Conservation (phyloP, 306 rosid species). For the Albizia julibrissin region DNA sequence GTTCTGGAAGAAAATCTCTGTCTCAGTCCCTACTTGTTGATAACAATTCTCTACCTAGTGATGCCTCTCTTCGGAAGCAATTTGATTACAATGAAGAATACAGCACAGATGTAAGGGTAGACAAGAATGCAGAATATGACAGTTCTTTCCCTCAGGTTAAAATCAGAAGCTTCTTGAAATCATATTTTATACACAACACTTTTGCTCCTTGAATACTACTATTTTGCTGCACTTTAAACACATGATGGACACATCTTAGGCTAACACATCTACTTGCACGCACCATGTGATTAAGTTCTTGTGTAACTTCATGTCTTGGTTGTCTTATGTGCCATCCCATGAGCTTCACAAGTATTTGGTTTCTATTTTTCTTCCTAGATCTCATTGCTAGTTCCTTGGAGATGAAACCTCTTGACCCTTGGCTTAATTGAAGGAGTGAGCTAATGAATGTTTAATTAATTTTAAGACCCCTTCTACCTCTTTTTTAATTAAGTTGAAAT, state of each 20-base stretch:
- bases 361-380: neutral
- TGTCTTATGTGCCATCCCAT: neutral
- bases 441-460: neutral
- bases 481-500: neutral
- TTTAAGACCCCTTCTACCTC: neutral
- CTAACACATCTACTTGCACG: neutral
- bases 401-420: neutral
- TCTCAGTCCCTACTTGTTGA: constrained; percentile 69
- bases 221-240: constrained; percentile 15
- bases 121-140: constrained; percentile 62
- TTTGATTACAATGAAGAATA: constrained; percentile 71
- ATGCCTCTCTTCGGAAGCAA: constrained; percentile 73
- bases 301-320: neutral
- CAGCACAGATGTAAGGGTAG: constrained; percentile 51
- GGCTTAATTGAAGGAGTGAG: constrained; percentile 2
- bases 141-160: constrained; percentile 61
- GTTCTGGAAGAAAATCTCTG: constrained; percentile 90
- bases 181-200: neutral
- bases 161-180: constrained; percentile 9
- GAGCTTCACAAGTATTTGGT: neutral
- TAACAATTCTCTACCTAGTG: constrained; percentile 53
- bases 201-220: constrained; percentile 2
- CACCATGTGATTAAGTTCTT: neutral
- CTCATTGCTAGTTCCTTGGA: neutral
- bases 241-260: constrained; percentile 12